phyloP scores from a whole-genome alignment of 202 grass and related monocot species.

The Carex arenaria region DNA sequence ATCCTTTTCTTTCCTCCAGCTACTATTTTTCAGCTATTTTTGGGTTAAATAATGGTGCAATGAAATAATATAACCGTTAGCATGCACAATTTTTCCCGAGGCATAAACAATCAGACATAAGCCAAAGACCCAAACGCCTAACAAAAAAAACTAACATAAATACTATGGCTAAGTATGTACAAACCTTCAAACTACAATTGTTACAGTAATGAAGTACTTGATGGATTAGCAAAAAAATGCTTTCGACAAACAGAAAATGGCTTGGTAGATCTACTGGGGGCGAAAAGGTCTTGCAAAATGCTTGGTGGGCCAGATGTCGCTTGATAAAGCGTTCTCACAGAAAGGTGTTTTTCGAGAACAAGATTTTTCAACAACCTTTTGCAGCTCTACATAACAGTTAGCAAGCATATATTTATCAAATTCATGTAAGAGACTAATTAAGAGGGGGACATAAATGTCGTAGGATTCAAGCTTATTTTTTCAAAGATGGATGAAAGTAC shows the following conservation, averaged over 20 bases:
- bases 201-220: constrained; percentile 49
- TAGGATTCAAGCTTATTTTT: not conserved
- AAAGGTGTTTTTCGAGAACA: constrained; percentile 45
- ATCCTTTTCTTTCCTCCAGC: no score
- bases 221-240: constrained; percentile 71
- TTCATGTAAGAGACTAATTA: not conserved
- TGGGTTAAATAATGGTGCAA: no score
- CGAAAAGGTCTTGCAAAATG: constrained; percentile 49
- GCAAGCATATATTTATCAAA: not conserved
- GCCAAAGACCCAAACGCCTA: not conserved
- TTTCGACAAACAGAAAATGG: constrained; percentile 29
- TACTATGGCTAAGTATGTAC: not conserved
- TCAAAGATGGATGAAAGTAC: not conserved
- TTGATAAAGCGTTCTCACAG: constrained; percentile 39
- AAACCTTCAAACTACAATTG: not conserved
- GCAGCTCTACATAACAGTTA: constrained; percentile 54
- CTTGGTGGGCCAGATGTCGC: constrained; percentile 34
- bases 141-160: constrained; percentile 10
- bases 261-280: constrained; percentile 1
- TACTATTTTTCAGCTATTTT: no score
- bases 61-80: not conserved
- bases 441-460: not conserved
- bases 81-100: not conserved
- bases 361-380: constrained; percentile 62
- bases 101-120: not conserved